Evolutionary conservation across 202 grass and related monocot species (phyloP), one percentile per base, ranked within the genome.

Genomic region (Bolboschoenoplectus hybrid): DNA sequence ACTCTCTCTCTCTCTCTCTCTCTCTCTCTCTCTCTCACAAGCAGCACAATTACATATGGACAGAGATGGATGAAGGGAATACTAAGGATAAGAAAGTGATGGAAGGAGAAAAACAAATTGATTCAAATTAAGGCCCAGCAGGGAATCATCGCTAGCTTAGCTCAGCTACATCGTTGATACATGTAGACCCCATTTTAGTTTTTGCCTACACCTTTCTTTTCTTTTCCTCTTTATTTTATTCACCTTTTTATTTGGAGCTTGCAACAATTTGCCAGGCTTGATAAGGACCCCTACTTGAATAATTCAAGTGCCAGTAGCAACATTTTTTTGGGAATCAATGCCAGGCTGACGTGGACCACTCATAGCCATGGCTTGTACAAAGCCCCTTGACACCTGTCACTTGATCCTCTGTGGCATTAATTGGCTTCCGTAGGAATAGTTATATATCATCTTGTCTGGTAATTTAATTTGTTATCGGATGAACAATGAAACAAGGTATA

Each of bases 331-430:
- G 63, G 64, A 84, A 83, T 83, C 63, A 69, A 68, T 83, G 63
- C 81, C 62, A 84, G 81, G 43, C 63, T 57, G 81, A 84, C 81
- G 45, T 68, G 81, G 81, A 84, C 81, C 81, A 84, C 63, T 84
- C 81, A 17, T 14, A 17, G 7, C 40, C n/a, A 68, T 11, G 32
- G 40, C 81, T 53, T 2, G 3, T 51, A 69, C 39, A 70, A 84
- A 55, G 63, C 47, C 41, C 81, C 81, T 39, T 39, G 63, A 84
- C 63, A 69, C 63, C 81, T 84, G 81, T 84, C 63, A 84, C 65
- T 55, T 64, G 81, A 67, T 55, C 47, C 41, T 0, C 45, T 69
- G 32, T 34, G 26, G 10, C 62, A 19, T 17, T 14, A 14, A 34
- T 66, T 32, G 47, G 60, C 9, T 50, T 65, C 2, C 47, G 19